Evolutionary conservation across 257 asterid species (phyloP).

Genomic region (Scutellaria minor): DNA sequence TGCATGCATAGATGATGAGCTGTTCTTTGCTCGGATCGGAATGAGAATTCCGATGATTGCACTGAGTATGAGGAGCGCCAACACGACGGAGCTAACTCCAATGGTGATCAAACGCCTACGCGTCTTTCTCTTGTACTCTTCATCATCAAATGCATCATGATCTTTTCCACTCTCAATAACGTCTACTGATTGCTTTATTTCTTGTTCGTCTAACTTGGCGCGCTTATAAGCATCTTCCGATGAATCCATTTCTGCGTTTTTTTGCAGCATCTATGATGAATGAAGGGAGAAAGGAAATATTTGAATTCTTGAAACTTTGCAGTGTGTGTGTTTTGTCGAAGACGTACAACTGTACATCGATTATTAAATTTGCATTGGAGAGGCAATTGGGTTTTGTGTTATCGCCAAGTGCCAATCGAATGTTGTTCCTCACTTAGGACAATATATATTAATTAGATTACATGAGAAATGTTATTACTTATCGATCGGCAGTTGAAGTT

Average conservation of each 20-base stretch:
- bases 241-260: conserved; percentile 19
- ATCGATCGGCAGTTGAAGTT: too few relatives aligned
- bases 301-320: too few relatives aligned
- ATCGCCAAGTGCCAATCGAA: too few relatives aligned
- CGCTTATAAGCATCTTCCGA: conserved; percentile 27
- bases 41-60: conserved; percentile 34
- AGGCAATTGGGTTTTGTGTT: too few relatives aligned
- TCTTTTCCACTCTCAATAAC: conserved; percentile 33
- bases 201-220: conserved; percentile 10
- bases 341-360: too few relatives aligned
- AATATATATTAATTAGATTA: too few relatives aligned
- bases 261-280: neutral
- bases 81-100: conserved; percentile 23
- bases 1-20: conserved; percentile 17
- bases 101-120: conserved; percentile 41
- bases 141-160: conserved; percentile 35
- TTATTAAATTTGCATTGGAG: too few relatives aligned
- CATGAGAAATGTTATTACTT: too few relatives aligned
- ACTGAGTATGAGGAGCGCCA: conserved; percentile 27
- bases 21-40: conserved; percentile 21
- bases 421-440: too few relatives aligned
- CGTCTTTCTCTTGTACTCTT: conserved; percentile 35
- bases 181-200: conserved; percentile 24
- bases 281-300: too few relatives aligned
- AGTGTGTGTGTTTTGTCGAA: too few relatives aligned